Evolutionary conservation across 2,329 filamentous ascomycete species (phyloP).

Genomic region (Pseudogymnoascus pannorum): DNA sequence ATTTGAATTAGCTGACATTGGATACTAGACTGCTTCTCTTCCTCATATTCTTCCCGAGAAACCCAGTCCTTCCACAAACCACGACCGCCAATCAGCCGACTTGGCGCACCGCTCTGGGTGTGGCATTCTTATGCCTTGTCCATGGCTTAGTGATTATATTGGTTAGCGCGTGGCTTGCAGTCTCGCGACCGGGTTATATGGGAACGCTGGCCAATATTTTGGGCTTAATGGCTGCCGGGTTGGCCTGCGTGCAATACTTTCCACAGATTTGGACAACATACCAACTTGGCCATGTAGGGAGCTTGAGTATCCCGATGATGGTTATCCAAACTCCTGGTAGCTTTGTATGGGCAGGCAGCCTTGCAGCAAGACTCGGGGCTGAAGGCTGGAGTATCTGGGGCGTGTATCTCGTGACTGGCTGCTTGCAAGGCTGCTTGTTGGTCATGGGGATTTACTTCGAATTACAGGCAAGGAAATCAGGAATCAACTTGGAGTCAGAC

Average conservation of each 20-base stretch:
- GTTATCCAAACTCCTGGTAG: conserved; percentile 93
- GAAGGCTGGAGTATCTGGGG: conserved; percentile 95
- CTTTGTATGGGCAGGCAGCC: conserved; percentile 78
- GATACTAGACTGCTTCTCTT: conserved; percentile 73
- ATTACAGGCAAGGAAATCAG: conserved; percentile 29
- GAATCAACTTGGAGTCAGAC: background rate
- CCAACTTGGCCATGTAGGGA: conserved; percentile 75
- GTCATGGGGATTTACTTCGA: conserved; percentile 75
- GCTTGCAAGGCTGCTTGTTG: conserved; percentile 75
- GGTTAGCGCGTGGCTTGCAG: conserved; percentile 60
- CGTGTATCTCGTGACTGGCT: conserved; percentile 78
- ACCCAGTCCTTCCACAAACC: conserved; percentile 33
- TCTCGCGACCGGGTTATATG: conserved; percentile 56
- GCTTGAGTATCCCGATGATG: conserved; percentile 96
- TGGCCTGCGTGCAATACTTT: conserved; percentile 85
- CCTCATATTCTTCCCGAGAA: conserved; percentile 81
- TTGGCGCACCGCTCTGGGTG: conserved; percentile 71
- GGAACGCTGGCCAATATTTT: conserved; percentile 78
- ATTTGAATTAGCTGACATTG: background rate
- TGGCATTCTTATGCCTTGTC: conserved; percentile 64
- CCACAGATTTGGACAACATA: conserved; percentile 94
- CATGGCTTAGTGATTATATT: conserved; percentile 68
- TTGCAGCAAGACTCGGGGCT: conserved; percentile 70
- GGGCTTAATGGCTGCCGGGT: conserved; percentile 67
- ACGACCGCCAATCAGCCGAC: conserved; percentile 45